Evolutionary conservation across 768 basidiomycete species (phyloP).

Genomic region (Daedaleopsis sinensis): DNA sequence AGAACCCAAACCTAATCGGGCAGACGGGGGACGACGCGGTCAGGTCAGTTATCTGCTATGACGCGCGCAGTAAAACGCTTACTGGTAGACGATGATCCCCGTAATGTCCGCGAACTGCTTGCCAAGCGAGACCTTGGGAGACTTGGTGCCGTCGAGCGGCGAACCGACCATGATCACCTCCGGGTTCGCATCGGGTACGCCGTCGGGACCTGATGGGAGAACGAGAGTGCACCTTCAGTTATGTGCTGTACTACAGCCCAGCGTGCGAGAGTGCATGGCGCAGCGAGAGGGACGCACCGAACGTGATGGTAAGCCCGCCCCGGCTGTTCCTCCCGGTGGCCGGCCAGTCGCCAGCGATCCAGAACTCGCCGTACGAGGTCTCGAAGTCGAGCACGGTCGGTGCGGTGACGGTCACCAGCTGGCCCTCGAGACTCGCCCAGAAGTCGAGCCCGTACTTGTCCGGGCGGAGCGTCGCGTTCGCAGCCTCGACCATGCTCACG

Average conservation of each 20-base stretch:
- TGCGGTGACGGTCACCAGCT: conserved; percentile 53
- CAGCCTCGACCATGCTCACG: conserved; percentile 43
- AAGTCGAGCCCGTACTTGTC: conserved; percentile 60
- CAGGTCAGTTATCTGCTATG: neutral
- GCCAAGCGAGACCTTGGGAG: conserved; percentile 55
- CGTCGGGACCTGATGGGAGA: conserved; percentile 43
- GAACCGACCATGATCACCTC: conserved; percentile 56
- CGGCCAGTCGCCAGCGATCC: conserved; percentile 59
- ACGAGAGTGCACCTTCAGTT: neutral
- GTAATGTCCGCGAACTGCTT: conserved; percentile 50
- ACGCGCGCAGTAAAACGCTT: neutral
- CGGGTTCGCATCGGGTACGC: conserved; percentile 59
- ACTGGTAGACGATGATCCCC: conserved; percentile 59
- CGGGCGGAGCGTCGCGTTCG: conserved; percentile 51
- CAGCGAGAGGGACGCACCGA: conserved; percentile 37
- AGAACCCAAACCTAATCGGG: conserved; percentile 44
- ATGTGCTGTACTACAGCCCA: too few relatives aligned
- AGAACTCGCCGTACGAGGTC: conserved; percentile 57
- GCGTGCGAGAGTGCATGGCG: too few relatives aligned
- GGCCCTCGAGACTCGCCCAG: conserved; percentile 63
- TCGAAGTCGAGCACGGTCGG: conserved; percentile 52
- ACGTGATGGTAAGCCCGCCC: conserved; percentile 56
- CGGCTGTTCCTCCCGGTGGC: conserved; percentile 56
- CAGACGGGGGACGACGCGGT: neutral
- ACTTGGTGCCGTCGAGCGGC: conserved; percentile 56